Base-by-base conservation (phyloP, 345 rosid genomes). In the Salix exigua region DNA sequence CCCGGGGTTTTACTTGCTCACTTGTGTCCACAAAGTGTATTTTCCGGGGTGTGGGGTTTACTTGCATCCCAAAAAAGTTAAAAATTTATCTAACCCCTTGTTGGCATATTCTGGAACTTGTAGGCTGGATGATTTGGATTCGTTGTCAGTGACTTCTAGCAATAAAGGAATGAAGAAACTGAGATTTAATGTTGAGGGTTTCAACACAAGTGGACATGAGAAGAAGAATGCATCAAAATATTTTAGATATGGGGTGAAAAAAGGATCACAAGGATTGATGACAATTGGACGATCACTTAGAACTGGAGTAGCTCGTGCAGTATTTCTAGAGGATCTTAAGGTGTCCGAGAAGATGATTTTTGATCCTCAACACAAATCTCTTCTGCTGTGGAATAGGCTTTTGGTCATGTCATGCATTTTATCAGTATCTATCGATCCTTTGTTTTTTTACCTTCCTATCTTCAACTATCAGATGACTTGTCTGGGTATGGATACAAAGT, bases 341-440 rank as follows among this genome's bases (percentile, higher is more conserved):
- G 97, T 91, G 9, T 87, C 92, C 11, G 89, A 93, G 66, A 89
- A 82, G 42, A 87, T 75, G 81, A 78, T 93, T 28, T 88, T 90
- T 71, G 97, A 93, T 66, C 98, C 98, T 73, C 98, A 91, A 71
- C 94, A 93, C 85, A 89, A 83, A 74, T 88, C 97, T 28, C 88
- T 93, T 31, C 80, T 89, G 75, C 21, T 91, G 42, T 93, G 97
- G 98, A 93, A 91, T 75, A 88, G 88, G 86, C 87, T 91, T 68
- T 90, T 93, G 62, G 88, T 91, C 44, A 86, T 91, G 17, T 83
- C 95, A 4, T 93, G 98, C 76, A 89, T 93, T 62, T 68, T 93
- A 18, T 86, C 92, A 11, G 93, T 93, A 26, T 90, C 98, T 9
- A 78, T 93, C 7, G 98, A 93, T 80, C 98, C 97, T 70, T 73